Evolutionary conservation across 2,329 filamentous ascomycete genomes (phyloP).

Genomic region (Neophaeococcomyces mojaviensis): DNA sequence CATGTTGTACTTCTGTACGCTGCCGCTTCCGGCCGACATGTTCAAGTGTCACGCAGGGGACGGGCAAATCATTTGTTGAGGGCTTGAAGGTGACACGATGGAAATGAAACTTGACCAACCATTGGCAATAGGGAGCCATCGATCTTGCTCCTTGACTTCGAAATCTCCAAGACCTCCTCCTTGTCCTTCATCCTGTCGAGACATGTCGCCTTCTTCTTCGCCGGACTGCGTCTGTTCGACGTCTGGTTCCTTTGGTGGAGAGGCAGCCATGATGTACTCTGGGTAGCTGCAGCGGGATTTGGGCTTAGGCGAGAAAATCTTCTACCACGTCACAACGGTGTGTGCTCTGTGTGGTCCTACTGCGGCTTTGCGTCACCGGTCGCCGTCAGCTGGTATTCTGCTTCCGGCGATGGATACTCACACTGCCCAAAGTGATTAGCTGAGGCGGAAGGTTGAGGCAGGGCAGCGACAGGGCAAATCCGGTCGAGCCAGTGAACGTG

Average conservation of each 20-base stretch:
- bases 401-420: background rate
- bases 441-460: conserved; percentile 3
- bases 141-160: conserved; percentile 98
- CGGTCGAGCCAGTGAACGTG: background rate
- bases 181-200: conserved; percentile 60
- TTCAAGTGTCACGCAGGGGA: conserved; percentile 17
- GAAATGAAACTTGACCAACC: conserved; percentile 62
- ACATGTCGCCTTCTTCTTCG: conserved; percentile 86
- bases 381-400: conserved; percentile 7
- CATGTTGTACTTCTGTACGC: background rate
- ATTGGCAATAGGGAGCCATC: conserved; percentile 99
- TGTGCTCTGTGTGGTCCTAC: background rate
- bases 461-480: conserved; percentile 1
- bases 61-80: conserved; percentile 40
- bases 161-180: conserved; percentile 76
- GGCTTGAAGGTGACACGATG: conserved; percentile 27
- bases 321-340: conserved; percentile 5
- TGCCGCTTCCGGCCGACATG: conserved; percentile 2
- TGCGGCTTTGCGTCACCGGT: conserved; percentile 8
- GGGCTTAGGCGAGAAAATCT: background rate
- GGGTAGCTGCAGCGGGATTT: conserved; percentile 27
- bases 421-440: conserved; percentile 8
- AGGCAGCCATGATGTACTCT: conserved; percentile 85
- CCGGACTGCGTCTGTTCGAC: conserved; percentile 92
- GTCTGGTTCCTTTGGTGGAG: conserved; percentile 77